Percentiles rank a stretch among this genome's conserved stretches.
These are phyloP conservation scores for Biscogniauxia marginata DNA, from an alignment of 2,329 filamentous ascomycete genomes.

Conservation along the genomic window DNA sequence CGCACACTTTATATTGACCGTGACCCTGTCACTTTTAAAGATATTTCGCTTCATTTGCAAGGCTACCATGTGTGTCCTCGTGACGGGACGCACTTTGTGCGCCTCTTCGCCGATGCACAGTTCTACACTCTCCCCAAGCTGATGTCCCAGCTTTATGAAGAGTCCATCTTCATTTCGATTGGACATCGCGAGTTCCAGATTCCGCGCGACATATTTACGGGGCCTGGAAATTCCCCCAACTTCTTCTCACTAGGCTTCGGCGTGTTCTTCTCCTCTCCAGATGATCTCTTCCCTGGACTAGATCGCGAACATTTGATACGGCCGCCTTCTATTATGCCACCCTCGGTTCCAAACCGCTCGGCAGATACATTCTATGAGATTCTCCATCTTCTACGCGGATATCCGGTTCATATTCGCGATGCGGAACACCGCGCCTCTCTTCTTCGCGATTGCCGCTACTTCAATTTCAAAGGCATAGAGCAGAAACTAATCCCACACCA, in stretches of 20 bases:
- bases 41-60: slow-evolving; percentile 88
- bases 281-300: slow-evolving; percentile 82
- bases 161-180: slow-evolving; percentile 89
- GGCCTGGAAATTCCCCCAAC: slow-evolving; percentile 88
- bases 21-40: slow-evolving; percentile 82
- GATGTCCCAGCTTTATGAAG: slow-evolving; percentile 87
- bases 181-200: slow-evolving; percentile 87
- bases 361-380: slow-evolving; percentile 84
- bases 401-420: slow-evolving; percentile 73
- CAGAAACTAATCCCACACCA: slow-evolving; percentile 79
- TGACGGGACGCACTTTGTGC: slow-evolving; percentile 85
- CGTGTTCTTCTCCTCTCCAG: slow-evolving; percentile 78
- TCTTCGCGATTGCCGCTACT: slow-evolving; percentile 85
- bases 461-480: slow-evolving; percentile 87
- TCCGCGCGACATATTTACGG: slow-evolving; percentile 80
- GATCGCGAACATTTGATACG: slow-evolving; percentile 76
- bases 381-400: slow-evolving; percentile 78
- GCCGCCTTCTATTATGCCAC: slow-evolving; percentile 82
- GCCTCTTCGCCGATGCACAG: slow-evolving; percentile 89
- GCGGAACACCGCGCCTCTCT: slow-evolving; percentile 76
- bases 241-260: slow-evolving; percentile 92
- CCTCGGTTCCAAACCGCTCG: slow-evolving; percentile 74
- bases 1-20: slow-evolving; percentile 93
- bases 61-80: slow-evolving; percentile 83
- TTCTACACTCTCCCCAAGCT: slow-evolving; percentile 89